Conservation (phyloP, 108 stramenopile species). For the Mediolabrus comicus region DNA sequence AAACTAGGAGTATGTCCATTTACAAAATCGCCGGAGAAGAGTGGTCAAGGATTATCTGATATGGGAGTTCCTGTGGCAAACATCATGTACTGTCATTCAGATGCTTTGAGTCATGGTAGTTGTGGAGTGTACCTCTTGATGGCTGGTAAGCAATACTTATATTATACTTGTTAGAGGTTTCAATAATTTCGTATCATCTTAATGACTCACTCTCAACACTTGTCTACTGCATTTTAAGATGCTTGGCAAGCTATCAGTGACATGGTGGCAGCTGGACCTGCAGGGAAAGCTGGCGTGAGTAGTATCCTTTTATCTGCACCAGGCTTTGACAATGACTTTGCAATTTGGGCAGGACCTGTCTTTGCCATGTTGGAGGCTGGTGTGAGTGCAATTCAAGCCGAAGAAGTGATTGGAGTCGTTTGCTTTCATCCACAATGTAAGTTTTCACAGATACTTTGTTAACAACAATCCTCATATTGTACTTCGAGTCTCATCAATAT, state of each 20-base stretch:
- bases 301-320: slow-evolving; percentile 81
- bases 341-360: slow-evolving; percentile 71
- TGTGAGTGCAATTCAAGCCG: slow-evolving; percentile 66
- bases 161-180: not conserved
- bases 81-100: slow-evolving; percentile 65
- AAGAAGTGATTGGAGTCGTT: slow-evolving; percentile 70
- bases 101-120: slow-evolving; percentile 10
- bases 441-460: not conserved
- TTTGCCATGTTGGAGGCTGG: slow-evolving; percentile 80
- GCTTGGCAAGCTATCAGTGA: slow-evolving; percentile 62
- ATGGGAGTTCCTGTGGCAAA: slow-evolving; percentile 64
- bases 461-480: not conserved
- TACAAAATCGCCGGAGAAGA: slow-evolving; percentile 61
- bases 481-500: not conserved
- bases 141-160: slow-evolving; percentile 51
- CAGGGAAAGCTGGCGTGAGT: slow-evolving; percentile 57
- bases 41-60: slow-evolving; percentile 73
- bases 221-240: slow-evolving; percentile 1
- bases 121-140: slow-evolving; percentile 49
- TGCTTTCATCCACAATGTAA: slow-evolving; percentile 78
- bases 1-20: slow-evolving; percentile 76
- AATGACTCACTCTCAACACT: not conserved
- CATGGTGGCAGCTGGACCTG: slow-evolving; percentile 70
- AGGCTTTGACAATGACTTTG: slow-evolving; percentile 69
- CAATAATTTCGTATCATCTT: not conserved